Evolutionary conservation across 805 yeast species (phyloP).

Genomic region (Ogataea minuta): DNA sequence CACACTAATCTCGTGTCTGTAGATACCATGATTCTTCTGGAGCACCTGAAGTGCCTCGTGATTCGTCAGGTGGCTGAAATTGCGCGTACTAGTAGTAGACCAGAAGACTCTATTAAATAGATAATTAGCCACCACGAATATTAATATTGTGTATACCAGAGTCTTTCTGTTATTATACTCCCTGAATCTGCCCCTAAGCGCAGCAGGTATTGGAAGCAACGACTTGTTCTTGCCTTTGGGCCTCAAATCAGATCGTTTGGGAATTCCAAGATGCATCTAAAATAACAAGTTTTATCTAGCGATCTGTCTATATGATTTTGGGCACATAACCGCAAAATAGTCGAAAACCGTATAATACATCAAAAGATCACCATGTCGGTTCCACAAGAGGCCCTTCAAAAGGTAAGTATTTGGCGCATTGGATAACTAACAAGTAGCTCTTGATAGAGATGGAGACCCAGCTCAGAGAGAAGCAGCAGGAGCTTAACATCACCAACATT

Average conservation of each 20-base stretch:
- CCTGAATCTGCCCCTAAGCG: constrained; percentile 17
- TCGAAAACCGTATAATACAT: not conserved
- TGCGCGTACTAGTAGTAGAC: constrained; percentile 7
- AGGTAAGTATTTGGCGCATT: constrained; percentile 15
- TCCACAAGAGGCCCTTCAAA: constrained; percentile 46
- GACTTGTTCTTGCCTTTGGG: constrained; percentile 22
- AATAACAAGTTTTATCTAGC: constrained; percentile 6
- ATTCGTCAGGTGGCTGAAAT: constrained; percentile 27
- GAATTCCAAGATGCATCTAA: constrained; percentile 28
- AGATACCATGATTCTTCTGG: constrained; percentile 41
- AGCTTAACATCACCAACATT: constrained; percentile 51
- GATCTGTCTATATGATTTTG: constrained; percentile 2
- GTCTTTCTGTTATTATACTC: constrained; percentile 14
- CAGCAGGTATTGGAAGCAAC: constrained; percentile 21
- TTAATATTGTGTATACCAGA: constrained; percentile 6
- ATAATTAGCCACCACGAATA: constrained; percentile 10
- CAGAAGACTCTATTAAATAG: constrained; percentile 35
- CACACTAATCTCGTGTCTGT: constrained; percentile 45
- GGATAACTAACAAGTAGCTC: constrained; percentile 33
- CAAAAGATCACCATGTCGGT: constrained; percentile 34
- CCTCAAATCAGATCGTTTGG: constrained; percentile 26
- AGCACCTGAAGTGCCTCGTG: constrained; percentile 22
- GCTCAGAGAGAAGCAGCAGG: constrained; percentile 56
- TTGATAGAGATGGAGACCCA: constrained; percentile 67
- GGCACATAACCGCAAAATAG: constrained; percentile 5